Conservation (phyloP, 2,329 filamentous ascomycete genomes). For the Fusarium pseudocircinatum region DNA sequence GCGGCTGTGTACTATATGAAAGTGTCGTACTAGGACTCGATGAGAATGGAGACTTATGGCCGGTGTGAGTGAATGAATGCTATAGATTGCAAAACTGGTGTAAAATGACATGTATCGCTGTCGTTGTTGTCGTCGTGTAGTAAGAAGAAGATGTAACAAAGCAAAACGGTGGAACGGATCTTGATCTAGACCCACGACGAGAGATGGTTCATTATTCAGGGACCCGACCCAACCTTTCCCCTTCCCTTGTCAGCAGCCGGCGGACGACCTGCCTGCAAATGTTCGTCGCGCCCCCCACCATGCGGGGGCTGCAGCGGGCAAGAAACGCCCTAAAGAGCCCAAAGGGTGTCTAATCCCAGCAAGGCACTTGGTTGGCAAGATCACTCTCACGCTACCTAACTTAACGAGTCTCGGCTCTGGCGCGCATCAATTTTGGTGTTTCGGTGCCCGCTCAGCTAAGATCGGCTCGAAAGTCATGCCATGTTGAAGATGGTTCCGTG, state of each 20-base stretch:
- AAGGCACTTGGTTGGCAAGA: conserved; percentile 27
- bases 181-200: conserved; percentile 16
- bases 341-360: conserved; percentile 30
- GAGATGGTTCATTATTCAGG: conserved; percentile 14
- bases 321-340: conserved; percentile 7
- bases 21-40: background rate
- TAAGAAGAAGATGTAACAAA: conserved; percentile 22
- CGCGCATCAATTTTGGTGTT: background rate
- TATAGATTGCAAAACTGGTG: background rate
- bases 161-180: conserved; percentile 10
- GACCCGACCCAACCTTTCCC: conserved; percentile 20
- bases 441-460: conserved; percentile 12
- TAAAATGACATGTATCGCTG: background rate
- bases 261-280: conserved; percentile 26
- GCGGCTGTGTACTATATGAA: background rate
- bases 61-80: background rate
- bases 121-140: conserved; percentile 10
- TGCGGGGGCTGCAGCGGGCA: conserved; percentile 30
- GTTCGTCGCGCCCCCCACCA: conserved; percentile 28
- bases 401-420: background rate
- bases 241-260: conserved; percentile 25
- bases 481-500: background rate
- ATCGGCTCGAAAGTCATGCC: background rate
- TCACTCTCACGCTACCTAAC: conserved; percentile 23
- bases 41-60: background rate